These are phyloP conservation scores for Aspergillus tamarii DNA, from an alignment of 2,329 filamentous ascomycete species.

Conservation along the genomic window DNA sequence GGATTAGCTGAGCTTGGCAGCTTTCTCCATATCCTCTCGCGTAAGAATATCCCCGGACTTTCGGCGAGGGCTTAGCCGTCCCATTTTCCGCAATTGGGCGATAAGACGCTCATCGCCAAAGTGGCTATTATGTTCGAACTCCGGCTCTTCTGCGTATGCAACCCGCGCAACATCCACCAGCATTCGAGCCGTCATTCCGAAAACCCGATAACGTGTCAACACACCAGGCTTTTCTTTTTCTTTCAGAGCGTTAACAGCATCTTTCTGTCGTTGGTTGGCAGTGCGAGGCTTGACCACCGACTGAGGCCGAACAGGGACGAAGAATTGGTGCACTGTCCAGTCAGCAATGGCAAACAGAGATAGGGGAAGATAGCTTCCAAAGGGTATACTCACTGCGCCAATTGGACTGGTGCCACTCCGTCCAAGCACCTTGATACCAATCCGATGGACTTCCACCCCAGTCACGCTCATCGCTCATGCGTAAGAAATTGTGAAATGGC, in stretches of 20 bases:
- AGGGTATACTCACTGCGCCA: conserved; percentile 63
- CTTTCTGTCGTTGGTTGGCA: conserved; percentile 47
- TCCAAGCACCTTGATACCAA: conserved; percentile 88
- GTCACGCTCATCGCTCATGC: conserved; percentile 58
- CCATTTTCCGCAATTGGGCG: conserved; percentile 56
- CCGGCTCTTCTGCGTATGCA: conserved; percentile 79
- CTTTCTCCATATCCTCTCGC: conserved; percentile 54
- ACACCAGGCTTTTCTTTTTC: conserved; percentile 52
- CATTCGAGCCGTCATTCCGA: conserved; percentile 92
- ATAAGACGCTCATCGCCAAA: conserved; percentile 71
- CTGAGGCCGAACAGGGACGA: conserved; percentile 77
- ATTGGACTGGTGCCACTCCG: conserved; percentile 72
- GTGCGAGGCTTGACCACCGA: conserved; percentile 63
- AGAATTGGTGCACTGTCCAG: conserved; percentile 78
- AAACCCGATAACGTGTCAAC: conserved; percentile 74
- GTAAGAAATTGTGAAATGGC: conserved; percentile 82
- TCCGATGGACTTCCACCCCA: conserved; percentile 51
- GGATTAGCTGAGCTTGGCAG: conserved; percentile 31
- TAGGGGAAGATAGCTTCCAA: not conserved
- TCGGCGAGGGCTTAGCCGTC: conserved; percentile 57
- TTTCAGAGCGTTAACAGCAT: conserved; percentile 44
- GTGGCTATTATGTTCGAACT: conserved; percentile 74
- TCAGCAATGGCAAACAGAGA: not conserved
- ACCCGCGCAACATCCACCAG: conserved; percentile 84
- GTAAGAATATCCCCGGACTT: conserved; percentile 57